phyloP scores from a whole-genome alignment of 805 yeast genomes.

The Monosporozyma aerobia region DNA sequence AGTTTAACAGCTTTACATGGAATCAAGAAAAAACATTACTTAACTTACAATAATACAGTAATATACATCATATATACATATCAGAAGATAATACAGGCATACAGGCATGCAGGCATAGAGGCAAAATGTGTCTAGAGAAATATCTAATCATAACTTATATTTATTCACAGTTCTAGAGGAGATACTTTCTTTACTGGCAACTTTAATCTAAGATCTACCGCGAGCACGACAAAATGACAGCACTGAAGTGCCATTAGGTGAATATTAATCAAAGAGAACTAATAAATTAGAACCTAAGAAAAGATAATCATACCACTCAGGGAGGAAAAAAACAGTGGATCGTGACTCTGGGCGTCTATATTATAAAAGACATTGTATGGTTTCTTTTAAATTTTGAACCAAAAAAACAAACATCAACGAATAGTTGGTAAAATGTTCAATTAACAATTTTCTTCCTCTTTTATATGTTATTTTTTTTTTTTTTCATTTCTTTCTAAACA shows the following conservation, averaged over 20 bases:
- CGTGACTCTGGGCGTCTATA: conserved; percentile 74
- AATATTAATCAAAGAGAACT: not conserved
- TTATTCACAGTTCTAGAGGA: conserved; percentile 21
- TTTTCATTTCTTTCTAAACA: not conserved
- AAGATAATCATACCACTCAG: conserved; percentile 1
- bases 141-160: conserved; percentile 21
- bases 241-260: conserved; percentile 12
- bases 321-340: conserved; percentile 16
- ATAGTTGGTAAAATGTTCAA: not conserved
- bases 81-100: no score
- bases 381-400: conserved; percentile 4
- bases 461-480: not conserved
- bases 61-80: no score
- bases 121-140: conserved; percentile 12
- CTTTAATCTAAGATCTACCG: conserved; percentile 74
- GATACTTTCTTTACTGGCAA: conserved; percentile 19
- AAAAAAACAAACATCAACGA: not conserved
- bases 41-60: no score
- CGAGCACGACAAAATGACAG: conserved; percentile 65
- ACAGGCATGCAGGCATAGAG: not conserved
- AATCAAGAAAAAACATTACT: no score
- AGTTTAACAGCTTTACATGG: no score
- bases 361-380: conserved; percentile 35
- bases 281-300: not conserved
- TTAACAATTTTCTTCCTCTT: not conserved